phyloP scores from a whole-genome alignment of 306 rosid species.

The Begonia loranthoides region DNA sequence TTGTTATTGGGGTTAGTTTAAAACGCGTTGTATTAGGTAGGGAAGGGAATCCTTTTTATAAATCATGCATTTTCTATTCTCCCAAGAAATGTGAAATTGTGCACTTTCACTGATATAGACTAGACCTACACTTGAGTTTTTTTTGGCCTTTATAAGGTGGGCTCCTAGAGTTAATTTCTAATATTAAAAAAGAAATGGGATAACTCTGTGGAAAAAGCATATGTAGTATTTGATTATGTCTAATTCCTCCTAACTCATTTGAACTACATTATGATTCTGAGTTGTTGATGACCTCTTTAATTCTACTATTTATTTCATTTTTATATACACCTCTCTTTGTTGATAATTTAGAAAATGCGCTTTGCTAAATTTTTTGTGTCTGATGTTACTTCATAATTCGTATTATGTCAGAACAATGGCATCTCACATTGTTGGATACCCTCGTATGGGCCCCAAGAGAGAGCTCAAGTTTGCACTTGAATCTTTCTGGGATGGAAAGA shows the following conservation, averaged over 20 bases:
- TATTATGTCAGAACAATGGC: constrained; percentile 32
- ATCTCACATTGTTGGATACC: constrained; percentile 87
- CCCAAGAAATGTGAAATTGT: no score
- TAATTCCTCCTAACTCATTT: neutral
- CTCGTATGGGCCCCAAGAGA: constrained; percentile 95
- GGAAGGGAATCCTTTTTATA: no score
- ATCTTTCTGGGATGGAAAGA: constrained; percentile 85
- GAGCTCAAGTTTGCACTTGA: constrained; percentile 92
- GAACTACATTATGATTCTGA: neutral
- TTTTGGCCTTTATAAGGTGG: no score
- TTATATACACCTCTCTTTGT: neutral
- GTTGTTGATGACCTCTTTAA: neutral
- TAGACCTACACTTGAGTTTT: no score
- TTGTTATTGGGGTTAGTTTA: no score
- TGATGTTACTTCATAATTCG: neutral
- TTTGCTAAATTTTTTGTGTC: no score
- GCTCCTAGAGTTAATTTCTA: neutral
- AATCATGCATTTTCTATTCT: no score
- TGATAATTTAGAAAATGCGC: neutral
- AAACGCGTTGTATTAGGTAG: no score
- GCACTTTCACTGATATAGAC: no score
- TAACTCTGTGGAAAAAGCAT: neutral
- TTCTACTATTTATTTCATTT: neutral
- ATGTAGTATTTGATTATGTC: neutral
- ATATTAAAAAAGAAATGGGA: neutral